Evolutionary conservation across 2,329 filamentous ascomycete genomes (phyloP), one percentile per base, ranked within the genome.

Genomic region (Seiridium unicorne): DNA sequence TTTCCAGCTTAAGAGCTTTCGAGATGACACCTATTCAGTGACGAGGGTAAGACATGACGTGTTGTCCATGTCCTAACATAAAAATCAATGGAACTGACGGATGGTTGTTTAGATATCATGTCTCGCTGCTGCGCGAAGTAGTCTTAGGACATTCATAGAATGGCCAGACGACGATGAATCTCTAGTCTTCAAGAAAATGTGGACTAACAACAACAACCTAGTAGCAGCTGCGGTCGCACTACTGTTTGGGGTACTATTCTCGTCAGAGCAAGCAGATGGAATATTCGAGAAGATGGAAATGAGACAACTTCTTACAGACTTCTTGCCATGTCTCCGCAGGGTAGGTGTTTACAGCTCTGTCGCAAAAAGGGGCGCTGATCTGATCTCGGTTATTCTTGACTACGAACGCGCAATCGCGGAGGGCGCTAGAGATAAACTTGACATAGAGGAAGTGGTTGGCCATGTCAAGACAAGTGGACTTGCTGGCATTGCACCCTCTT

Each of bases 281-380:
- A 53, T 53, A 31, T 53, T 53, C 49, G 49, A 53, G 49, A 53
- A 53, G 32, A 53, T 53, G 49, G 49, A 53, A 38, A 53, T 53
- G 49, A 53, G 49, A 53, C 49, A 53, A 53, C 49, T 53, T 9
- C 34, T 53, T 3, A 53, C 11, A n/a, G 32, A 53, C 32, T 53
- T 53, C 18, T 36, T 53, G 49, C 49, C 49, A 13, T 53, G 49
- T 26, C 49, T 53, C 11, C 11, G 49, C 49, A 53, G 49, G 34
- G 11, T 53, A 36, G 49, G 49, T 35, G n/a, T 35, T 34, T 53
- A 53, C 49, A 53, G 49, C 34, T 53, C 49, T 18, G 49, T 53
- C 5, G 49, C 49, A 10, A 53, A 18, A 18, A 53, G 49, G 36
- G 49, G 49, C 32, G 49, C 35, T 38, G 49, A 53, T 18, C 32